Base-by-base conservation (phyloP, 2,329 filamentous ascomycete genomes). In the Knoxdaviesia capensis region DNA sequence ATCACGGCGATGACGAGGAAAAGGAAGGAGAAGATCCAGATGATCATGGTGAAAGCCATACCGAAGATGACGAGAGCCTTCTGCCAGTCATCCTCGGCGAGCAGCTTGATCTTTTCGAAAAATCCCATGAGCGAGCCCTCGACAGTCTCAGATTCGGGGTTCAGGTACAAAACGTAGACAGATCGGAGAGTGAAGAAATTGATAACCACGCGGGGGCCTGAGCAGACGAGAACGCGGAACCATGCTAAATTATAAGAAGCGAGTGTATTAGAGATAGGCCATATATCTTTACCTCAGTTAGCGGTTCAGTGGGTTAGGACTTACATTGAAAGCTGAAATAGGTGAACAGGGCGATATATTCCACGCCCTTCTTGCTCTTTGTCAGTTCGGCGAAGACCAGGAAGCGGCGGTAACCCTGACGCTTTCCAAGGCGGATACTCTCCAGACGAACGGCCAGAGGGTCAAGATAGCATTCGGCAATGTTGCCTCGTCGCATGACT, bases 391-490 rank as follows among this genome's bases (percentile, higher is more conserved):
- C 79, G 56, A 94, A 94, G 49, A 94, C 85, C n/a, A 94, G 60
- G 55, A 94, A 98, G 41, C 88, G 72, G 52, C 77, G 80, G 74
- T 79, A 98, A 32, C 90, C 90, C 50, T 79, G 74, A 6, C 40
- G 42, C 29, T 66, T 66, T 34, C 78, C 80, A 44, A 80, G 56
- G n/a, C 85, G 75, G 53, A 85, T 74, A 60, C 80, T 85, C 58
- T 94, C 84, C 50, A 92, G 69, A 40, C 84, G 77, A 41, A 82
- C 84, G 2, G 88, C 88, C 45, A 96, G 63, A 34, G 75, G 81
- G 57, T 98, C 86, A 48, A 98, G 70, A 51, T 93, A 98, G 56
- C 80, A 88, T 55, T 93, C 84, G 5, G 86, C 85, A 36, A 96
- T 80, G 48, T 87, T 86, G 43, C 83, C 83, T 44, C 84, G 74